Conservation (phyloP, 2,329 filamentous ascomycete genomes). For the Thielaviopsis ethacetica region DNA sequence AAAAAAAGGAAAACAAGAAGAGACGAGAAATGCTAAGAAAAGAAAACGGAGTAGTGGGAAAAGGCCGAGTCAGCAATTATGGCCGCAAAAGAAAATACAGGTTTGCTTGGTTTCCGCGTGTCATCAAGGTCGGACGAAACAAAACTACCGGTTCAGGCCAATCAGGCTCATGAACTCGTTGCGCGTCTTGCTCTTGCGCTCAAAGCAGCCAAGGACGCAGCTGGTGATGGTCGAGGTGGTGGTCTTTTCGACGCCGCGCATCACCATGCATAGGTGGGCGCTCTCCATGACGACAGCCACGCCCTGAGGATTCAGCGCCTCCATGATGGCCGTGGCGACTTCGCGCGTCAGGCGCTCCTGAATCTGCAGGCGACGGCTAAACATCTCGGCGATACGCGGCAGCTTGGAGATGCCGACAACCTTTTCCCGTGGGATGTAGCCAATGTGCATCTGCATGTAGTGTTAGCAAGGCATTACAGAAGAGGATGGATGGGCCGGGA, state of each 20-base stretch:
- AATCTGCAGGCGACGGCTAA: conserved; percentile 79
- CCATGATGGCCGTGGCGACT: conserved; percentile 83
- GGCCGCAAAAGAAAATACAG: background rate
- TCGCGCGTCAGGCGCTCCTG: conserved; percentile 95
- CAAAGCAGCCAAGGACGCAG: conserved; percentile 93
- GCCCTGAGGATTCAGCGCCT: conserved; percentile 82
- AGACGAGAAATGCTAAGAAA: conserved; percentile 6
- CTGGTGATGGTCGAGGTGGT: conserved; percentile 78
- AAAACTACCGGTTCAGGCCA: conserved; percentile 34
- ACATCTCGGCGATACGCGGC: conserved; percentile 93
- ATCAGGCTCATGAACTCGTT: conserved; percentile 86
- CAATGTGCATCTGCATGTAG: conserved; percentile 74
- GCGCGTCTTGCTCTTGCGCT: conserved; percentile 79
- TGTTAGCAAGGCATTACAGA: background rate
- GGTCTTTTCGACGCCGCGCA: conserved; percentile 94
- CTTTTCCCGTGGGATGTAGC: conserved; percentile 81
- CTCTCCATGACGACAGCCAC: conserved; percentile 97
- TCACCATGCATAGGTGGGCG: conserved; percentile 94
- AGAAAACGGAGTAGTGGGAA: background rate
- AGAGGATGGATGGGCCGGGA: background rate
- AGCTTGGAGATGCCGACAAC: conserved; percentile 94
- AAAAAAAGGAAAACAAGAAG: conserved; percentile 1
- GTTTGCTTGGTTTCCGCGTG: background rate
- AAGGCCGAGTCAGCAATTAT: background rate
- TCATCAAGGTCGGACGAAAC: background rate